These are phyloP conservation scores for Curvularia sp. DNA, from an alignment of 2,329 filamentous ascomycete genomes.

Conservation along the genomic window DNA sequence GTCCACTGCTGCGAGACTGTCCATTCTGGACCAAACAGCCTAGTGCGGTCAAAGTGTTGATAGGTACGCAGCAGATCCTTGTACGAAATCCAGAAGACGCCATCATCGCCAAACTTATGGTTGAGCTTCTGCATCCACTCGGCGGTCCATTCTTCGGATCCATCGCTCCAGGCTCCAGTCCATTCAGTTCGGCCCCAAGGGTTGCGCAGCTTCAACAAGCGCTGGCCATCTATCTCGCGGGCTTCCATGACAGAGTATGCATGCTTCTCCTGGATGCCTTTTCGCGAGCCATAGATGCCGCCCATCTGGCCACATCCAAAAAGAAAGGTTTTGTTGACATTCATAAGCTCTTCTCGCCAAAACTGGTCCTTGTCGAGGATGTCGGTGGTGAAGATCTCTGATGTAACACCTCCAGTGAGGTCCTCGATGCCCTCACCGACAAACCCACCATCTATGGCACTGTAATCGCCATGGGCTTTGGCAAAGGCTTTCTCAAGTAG, in stretches of 20 bases:
- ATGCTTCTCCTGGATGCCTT: constrained; percentile 57
- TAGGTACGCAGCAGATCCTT: constrained; percentile 65
- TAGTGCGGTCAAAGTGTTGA: constrained; percentile 66
- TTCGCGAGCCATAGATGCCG: constrained; percentile 65
- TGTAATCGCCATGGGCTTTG: constrained; percentile 83
- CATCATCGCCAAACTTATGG: constrained; percentile 79
- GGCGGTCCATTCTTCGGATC: constrained; percentile 83
- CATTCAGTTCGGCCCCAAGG: constrained; percentile 84
- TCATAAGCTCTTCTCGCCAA: constrained; percentile 81
- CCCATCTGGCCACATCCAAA: constrained; percentile 75
- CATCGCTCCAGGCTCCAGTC: constrained; percentile 83
- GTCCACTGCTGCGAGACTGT: constrained; percentile 68
- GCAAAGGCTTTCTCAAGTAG: constrained; percentile 84
- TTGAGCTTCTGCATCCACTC: constrained; percentile 76
- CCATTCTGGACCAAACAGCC: constrained; percentile 68
- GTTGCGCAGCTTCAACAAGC: constrained; percentile 63
- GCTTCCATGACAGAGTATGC: constrained; percentile 67
- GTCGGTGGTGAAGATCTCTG: constrained; percentile 71
- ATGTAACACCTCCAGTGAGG: constrained; percentile 72
- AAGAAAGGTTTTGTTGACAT: constrained; percentile 80
- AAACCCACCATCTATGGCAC: constrained; percentile 76
- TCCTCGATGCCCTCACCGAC: constrained; percentile 69
- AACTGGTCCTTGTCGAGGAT: constrained; percentile 82
- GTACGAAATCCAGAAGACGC: constrained; percentile 69
- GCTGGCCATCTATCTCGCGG: constrained; percentile 66